Conservation (phyloP, 306 rosid species). For the Lablab purpureus region DNA sequence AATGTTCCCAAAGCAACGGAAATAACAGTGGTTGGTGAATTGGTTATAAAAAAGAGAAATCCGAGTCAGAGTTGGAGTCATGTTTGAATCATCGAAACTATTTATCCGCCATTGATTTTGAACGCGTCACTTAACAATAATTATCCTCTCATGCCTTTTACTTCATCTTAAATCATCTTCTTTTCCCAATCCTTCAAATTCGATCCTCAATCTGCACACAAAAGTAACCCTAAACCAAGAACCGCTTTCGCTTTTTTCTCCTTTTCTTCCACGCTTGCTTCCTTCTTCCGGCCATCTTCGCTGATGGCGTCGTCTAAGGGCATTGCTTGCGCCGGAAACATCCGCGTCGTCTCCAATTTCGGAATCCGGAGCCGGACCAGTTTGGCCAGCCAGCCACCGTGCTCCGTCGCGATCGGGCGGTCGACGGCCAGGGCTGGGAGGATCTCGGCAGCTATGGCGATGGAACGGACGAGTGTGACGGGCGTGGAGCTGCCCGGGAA, state of each 20-base stretch:
- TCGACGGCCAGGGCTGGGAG: constrained; percentile 37
- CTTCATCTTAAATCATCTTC: constrained; percentile 3
- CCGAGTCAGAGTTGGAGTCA: constrained; percentile 28
- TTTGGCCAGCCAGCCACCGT: not conserved
- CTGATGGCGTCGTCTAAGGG: constrained; percentile 56
- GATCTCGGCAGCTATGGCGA: not conserved
- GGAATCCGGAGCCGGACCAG: constrained; percentile 31
- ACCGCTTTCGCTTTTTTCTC: not conserved
- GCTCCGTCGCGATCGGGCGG: constrained; percentile 30
- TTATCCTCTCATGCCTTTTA: not conserved
- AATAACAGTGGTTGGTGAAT: not conserved
- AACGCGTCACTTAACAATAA: constrained; percentile 32
- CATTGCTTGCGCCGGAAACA: constrained; percentile 51
- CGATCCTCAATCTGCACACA: not conserved
- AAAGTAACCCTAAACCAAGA: not conserved
- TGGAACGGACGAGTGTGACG: not conserved
- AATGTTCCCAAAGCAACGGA: not conserved
- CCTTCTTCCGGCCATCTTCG: constrained; percentile 26
- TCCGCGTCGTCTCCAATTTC: not conserved
- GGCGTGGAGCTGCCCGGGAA: constrained; percentile 24
- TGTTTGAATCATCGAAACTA: not conserved
- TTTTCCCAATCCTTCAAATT: not conserved
- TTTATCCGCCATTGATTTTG: constrained; percentile 39
- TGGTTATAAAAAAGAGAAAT: not conserved
- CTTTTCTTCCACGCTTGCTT: not conserved